Evolutionary conservation across 192 early-diverging fungal species (phyloP).

Genomic region (Geranomyces variabilis): DNA sequence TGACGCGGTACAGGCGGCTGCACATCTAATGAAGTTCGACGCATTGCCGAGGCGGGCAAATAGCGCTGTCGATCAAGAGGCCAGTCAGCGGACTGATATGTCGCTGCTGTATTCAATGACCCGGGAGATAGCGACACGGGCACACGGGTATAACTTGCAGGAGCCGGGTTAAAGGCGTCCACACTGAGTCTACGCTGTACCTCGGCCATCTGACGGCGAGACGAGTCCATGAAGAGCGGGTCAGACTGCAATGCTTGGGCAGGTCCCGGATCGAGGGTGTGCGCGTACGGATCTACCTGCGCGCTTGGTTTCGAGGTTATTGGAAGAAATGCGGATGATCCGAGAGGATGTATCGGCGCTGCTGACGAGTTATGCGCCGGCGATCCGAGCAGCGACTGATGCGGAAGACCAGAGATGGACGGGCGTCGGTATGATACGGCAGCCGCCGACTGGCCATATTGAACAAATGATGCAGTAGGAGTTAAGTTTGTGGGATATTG

Average conservation of each 20-base stretch:
- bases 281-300: background rate
- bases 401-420: background rate
- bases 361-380: background rate
- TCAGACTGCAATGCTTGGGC: background rate
- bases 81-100: background rate
- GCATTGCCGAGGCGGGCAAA: too few species aligned
- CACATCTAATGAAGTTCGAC: too few species aligned
- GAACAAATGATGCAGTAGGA: background rate
- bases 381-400: background rate
- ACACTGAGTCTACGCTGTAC: background rate
- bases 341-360: conserved; percentile 2
- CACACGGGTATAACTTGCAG: background rate
- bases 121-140: background rate
- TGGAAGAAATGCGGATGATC: background rate
- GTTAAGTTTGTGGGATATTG: background rate
- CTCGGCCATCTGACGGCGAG: too few species aligned
- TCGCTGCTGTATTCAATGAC: background rate
- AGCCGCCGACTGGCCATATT: too few species aligned
- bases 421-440: too few species aligned
- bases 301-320: background rate
- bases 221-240: background rate
- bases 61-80: background rate
- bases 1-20: background rate
- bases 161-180: background rate
- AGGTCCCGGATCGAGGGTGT: background rate